Base-by-base conservation (phyloP, 441 rosid species). In the Euphorbia neoarborescens region DNA sequence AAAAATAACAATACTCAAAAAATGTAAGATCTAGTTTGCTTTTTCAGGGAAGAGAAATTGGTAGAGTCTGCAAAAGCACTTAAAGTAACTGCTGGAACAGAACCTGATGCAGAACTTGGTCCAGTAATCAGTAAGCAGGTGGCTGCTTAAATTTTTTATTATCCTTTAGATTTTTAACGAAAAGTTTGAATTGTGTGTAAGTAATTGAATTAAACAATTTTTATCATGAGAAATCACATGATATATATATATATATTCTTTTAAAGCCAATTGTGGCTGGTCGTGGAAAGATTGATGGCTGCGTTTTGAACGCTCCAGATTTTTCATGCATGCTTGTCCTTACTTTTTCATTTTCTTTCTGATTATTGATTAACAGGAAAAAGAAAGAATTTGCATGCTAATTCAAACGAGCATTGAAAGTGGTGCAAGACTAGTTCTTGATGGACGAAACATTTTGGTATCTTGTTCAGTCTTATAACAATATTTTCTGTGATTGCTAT, bases 111-210 rank as follows among this genome's bases (percentile, higher is more conserved):
- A 57, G 98, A 92, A 77, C 86, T 92, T 12, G 96, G 98, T 74
- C 98, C 98, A 61, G 92, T 92, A 19, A 90, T 90, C 74, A 88
- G 90, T 77, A 87, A 85, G 72, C 88, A 90, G 90, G 96, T 90
- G 72, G 37, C 20, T 62, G 19, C 19, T 65, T 38, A 7, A 38
- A 24, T 32, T 6, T 44, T 70, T 27, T 27, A n/a, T 0, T 5
- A 62, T 10, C 28, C 19, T 62, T 48, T 53, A 5, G 46, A 27
- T 35, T 53, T 62, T 59, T n/a, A 44, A 40, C 28, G 17, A n/a
- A 37, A 22, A 6, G 63, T n/a, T 7, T 70, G 48, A 59, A 37
- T 9, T 32, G 3, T 14, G 65, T 54, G 19, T 20, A 42, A 34
- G 19, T 20, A 42, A 34, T n/a, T 44, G 57, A 17, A 57, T 69